Percentiles rank a stretch among this genome's conserved stretches.
Conservation (phyloP, 768 basidiomycete species). For the Daedalea quercina region DNA sequence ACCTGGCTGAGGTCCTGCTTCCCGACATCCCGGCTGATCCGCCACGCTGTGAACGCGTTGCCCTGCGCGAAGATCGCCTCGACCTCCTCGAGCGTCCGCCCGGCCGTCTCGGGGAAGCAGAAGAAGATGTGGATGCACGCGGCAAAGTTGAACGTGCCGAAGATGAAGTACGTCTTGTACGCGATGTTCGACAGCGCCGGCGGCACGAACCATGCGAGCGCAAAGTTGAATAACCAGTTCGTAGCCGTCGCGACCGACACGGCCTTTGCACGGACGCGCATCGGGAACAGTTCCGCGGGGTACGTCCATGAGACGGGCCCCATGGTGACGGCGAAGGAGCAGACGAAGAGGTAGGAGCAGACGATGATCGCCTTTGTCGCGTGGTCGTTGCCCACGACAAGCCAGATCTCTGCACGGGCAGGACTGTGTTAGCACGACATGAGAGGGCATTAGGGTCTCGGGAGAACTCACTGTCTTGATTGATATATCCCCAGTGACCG, state of each 20-base stretch:
- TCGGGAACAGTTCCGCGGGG: conserved; percentile 64
- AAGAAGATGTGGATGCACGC: conserved; percentile 65
- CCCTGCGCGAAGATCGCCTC: conserved; percentile 72
- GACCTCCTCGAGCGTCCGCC: conserved; percentile 69
- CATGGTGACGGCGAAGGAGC: conserved; percentile 65
- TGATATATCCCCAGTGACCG: conserved; percentile 53
- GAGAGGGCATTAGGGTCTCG: not conserved
- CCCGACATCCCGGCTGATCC: conserved; percentile 52
- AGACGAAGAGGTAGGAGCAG: conserved; percentile 73
- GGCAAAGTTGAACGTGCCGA: conserved; percentile 70
- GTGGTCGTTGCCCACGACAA: conserved; percentile 46
- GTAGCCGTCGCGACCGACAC: conserved; percentile 37
- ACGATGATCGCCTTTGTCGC: conserved; percentile 70
- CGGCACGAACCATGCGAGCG: conserved; percentile 70
- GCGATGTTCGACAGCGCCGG: conserved; percentile 61
- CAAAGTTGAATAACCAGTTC: conserved; percentile 66
- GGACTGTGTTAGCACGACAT: not conserved
- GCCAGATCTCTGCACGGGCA: conserved; percentile 37
- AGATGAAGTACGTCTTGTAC: conserved; percentile 74
- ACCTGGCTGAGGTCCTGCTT: conserved; percentile 54
- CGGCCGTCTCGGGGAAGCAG: conserved; percentile 76
- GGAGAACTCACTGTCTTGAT: conserved; percentile 13
- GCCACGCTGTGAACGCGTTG: conserved; percentile 67
- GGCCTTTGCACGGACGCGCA: conserved; percentile 61
- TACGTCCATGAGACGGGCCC: conserved; percentile 63